Evolutionary conservation across 306 rosid genomes (phyloP).

Genomic region (Sesbania bispinosa): DNA sequence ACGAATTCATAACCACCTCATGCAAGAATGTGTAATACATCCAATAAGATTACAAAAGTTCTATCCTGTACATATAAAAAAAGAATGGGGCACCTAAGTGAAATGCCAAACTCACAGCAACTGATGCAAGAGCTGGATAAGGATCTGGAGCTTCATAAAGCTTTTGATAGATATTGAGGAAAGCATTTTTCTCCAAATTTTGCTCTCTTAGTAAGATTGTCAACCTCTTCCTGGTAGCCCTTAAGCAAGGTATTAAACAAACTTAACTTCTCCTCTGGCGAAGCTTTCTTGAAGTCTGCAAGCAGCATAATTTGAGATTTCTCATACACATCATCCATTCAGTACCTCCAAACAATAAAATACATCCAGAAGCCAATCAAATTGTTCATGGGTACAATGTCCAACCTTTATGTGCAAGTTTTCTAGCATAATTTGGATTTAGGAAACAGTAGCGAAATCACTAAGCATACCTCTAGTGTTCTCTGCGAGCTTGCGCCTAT

Average conservation of each 20-base stretch:
- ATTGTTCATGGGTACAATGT: neutral
- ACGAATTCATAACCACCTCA: neutral
- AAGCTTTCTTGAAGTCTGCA: conserved; percentile 87
- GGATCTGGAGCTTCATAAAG: conserved; percentile 99
- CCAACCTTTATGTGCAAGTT: neutral
- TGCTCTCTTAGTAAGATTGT: conserved; percentile 90
- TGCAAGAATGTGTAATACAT: neutral
- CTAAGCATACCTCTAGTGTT: conserved; percentile 70
- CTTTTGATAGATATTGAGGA: conserved; percentile 92
- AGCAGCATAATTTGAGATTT: conserved; percentile 25
- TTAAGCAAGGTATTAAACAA: conserved; percentile 75
- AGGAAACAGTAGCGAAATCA: conserved; percentile 8
- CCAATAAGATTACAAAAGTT: neutral
- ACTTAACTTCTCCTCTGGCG: conserved; percentile 68
- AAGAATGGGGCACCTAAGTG: conserved; percentile 12
- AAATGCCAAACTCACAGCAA: conserved; percentile 66
- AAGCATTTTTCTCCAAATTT: conserved; percentile 98
- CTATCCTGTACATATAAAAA: neutral
- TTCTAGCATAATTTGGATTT: conserved; percentile 11
- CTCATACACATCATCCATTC: conserved; percentile 1
- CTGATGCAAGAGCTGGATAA: conserved; percentile 81
- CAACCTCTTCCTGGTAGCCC: conserved; percentile 97
- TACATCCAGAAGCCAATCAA: neutral
- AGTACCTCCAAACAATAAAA: neutral
- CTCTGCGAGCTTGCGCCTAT: conserved; percentile 95